Evolutionary conservation across 108 stramenopile species (phyloP).

Genomic region (Cyclotella kingstonii): DNA sequence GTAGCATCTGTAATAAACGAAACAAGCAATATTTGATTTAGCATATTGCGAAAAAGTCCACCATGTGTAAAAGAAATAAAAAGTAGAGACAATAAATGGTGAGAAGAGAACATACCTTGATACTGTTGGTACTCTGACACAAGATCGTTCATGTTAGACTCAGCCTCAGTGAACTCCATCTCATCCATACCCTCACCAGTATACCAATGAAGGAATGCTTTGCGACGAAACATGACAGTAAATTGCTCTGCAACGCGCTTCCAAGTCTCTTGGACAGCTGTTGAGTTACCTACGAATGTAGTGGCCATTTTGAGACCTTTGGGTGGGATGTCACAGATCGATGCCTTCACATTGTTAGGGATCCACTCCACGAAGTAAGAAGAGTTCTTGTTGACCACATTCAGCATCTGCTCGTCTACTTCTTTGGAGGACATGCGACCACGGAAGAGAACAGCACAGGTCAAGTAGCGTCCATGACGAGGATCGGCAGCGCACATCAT

Average conservation of each 20-base stretch:
- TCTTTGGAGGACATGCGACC: conserved; percentile 96
- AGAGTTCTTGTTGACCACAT: conserved; percentile 97
- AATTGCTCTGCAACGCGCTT: conserved; percentile 80
- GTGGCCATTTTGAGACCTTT: conserved; percentile 92
- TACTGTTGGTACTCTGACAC: conserved; percentile 90
- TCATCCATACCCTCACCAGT: conserved; percentile 72
- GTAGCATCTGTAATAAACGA: conserved; percentile 65
- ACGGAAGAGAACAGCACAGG: conserved; percentile 98
- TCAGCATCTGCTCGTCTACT: conserved; percentile 97
- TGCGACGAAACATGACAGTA: conserved; percentile 86
- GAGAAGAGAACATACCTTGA: conserved; percentile 34
- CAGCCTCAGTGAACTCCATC: conserved; percentile 71
- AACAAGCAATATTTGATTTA: no score
- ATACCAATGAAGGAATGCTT: conserved; percentile 87
- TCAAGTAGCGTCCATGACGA: conserved; percentile 98
- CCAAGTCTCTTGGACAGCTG: conserved; percentile 82
- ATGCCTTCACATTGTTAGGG: conserved; percentile 99
- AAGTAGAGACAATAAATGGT: neutral
- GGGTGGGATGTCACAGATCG: conserved; percentile 98
- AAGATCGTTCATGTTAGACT: conserved; percentile 81
- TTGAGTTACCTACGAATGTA: conserved; percentile 94
- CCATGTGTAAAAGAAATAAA: neutral
- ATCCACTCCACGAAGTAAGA: conserved; percentile 99
- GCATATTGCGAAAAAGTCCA: no score
- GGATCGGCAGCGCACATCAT: conserved; percentile 99